These are phyloP conservation scores for Nakazawaea pomicola DNA, from an alignment of 805 yeast species.

Conservation along the genomic window DNA sequence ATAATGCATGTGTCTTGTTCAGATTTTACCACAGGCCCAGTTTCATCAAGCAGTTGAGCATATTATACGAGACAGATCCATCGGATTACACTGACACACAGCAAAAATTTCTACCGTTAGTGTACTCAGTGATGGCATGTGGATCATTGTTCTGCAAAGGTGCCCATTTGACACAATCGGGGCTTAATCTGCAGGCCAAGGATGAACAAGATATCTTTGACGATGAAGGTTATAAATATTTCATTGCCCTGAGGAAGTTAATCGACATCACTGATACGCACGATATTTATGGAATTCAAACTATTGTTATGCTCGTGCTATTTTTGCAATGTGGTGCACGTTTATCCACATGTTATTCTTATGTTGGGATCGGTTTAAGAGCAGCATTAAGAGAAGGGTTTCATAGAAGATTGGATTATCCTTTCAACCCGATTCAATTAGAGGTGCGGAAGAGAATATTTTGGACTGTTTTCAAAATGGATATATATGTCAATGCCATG, in stretches of 20 bases:
- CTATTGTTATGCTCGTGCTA: constrained; percentile 79
- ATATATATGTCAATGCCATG: constrained; percentile 81
- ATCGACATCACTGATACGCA: constrained; percentile 82
- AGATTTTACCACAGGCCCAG: constrained; percentile 85
- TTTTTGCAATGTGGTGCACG: constrained; percentile 87
- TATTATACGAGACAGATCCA: constrained; percentile 73
- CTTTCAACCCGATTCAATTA: constrained; percentile 68
- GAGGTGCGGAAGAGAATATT: constrained; percentile 83
- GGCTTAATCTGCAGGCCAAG: background rate
- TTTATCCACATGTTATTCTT: constrained; percentile 81
- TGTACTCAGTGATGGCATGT: constrained; percentile 84
- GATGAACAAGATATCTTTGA: constrained; percentile 34
- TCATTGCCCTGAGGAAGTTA: constrained; percentile 72
- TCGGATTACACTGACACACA: constrained; percentile 66
- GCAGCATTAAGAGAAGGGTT: constrained; percentile 80
- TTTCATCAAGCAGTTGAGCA: constrained; percentile 65
- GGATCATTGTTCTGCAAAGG: constrained; percentile 73
- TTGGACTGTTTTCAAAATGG: constrained; percentile 90
- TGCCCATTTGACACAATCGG: constrained; percentile 31
- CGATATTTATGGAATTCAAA: constrained; percentile 77
- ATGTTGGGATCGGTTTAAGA: constrained; percentile 82
- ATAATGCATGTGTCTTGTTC: constrained; percentile 78
- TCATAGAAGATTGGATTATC: constrained; percentile 64
- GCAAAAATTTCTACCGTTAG: constrained; percentile 69
- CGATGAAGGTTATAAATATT: constrained; percentile 77